phyloP scores from a whole-genome alignment of 768 basidiomycete species.

The Phaeotremella skinneri region DNA sequence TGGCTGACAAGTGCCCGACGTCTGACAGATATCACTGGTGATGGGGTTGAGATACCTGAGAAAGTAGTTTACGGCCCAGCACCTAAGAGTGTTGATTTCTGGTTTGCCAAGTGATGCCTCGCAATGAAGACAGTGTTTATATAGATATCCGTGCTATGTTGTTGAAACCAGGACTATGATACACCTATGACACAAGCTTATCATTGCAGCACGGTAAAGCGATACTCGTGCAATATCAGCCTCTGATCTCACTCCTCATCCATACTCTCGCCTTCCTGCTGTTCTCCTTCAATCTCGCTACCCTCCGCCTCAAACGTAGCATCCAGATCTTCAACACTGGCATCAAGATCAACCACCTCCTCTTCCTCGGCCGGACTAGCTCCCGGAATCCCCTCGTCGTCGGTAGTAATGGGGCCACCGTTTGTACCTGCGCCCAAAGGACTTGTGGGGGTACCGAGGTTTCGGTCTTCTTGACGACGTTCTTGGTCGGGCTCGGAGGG shows the following conservation, averaged over 20 bases:
- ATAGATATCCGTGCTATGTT: neutral
- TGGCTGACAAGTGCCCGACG: no score
- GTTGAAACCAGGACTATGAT: neutral
- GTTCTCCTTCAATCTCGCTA: conserved; percentile 16
- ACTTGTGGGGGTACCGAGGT: conserved; percentile 10
- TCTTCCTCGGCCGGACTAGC: conserved; percentile 12
- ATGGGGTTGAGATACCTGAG: conserved; percentile 45
- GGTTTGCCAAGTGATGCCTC: conserved; percentile 35
- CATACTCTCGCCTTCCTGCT: conserved; percentile 19
- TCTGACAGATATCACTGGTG: conserved; percentile 44
- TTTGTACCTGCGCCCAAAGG: neutral
- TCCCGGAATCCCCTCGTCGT: conserved; percentile 12
- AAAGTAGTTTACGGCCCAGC: conserved; percentile 35
- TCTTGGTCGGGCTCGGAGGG: conserved; percentile 41
- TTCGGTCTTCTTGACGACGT: conserved; percentile 42
- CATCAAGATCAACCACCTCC: conserved; percentile 40
- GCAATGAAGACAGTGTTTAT: neutral
- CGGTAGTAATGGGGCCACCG: neutral
- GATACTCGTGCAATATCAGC: neutral
- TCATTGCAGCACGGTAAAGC: no score
- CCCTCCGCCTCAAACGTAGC: conserved; percentile 12
- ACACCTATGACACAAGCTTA: no score
- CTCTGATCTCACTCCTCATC: conserved; percentile 15
- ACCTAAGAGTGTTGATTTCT: conserved; percentile 41
- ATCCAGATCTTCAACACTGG: conserved; percentile 37